Evolutionary conservation across 2,329 filamentous ascomycete genomes (phyloP), one percentile per base, ranked within the genome.

Genomic region (Epichloe scottii): DNA sequence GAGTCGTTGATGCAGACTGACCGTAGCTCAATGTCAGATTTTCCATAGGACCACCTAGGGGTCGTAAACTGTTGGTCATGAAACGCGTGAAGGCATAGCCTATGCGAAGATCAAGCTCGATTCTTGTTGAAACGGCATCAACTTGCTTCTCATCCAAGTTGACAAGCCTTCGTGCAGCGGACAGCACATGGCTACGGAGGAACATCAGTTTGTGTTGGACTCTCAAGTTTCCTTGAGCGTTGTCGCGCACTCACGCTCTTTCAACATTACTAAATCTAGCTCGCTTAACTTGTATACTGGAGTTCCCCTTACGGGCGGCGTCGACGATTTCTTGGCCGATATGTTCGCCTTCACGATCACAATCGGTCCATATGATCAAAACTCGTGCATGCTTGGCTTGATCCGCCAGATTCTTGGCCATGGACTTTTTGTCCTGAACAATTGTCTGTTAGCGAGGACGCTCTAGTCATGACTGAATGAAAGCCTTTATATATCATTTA

Each of bases 321-420:
- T 86, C 79, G 43, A 89, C 83, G 54, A 98, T 91, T 66, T 98
- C 91, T 39, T 85, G 78, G 6, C 93, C 93, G 58, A 98, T 98
- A 63, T 97, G 87, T 66, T 98, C 93, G 37, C 93, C 93, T 74
- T 98, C 93, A 51, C 90, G 82, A 73, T 98, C 93, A 68, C 93
- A 97, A 75, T 98, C 93, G 0, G 93, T 98, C 93, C 93, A 98
- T 59, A 98, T 96, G 66, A 94, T 91, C 34, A 98, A 74, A 12
- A 84, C 81, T 51, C 76, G 78, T n/a, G 82, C 77, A 63, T 78
- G 77, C 54, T 77, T 77, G 17, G 93, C 91, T 66, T 95, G 84
- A 1, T 77, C 71, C 58, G 84, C 79, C 60, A 98, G 93, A 62
- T 98, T 98, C 34, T 82, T 76, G 10, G 90, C 89, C 55, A 98